Evolutionary conservation across 1,139 yeast species (phyloP).

Genomic region (Pneumocystis carinii): DNA sequence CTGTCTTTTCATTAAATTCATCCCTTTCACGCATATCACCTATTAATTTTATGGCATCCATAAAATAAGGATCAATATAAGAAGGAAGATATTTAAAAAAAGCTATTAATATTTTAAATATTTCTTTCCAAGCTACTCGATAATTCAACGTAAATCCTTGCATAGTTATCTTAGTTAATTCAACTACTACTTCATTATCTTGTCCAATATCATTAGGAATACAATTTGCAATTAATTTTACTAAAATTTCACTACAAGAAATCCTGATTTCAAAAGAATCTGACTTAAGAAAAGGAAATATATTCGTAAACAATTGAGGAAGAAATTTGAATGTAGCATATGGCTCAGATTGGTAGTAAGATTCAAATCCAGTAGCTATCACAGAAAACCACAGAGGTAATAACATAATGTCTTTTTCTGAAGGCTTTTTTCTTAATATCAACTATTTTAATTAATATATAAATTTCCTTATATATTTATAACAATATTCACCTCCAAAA

Average conservation of each 20-base stretch:
- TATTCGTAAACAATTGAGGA: slow-evolving; percentile 41
- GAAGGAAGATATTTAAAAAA: slow-evolving; percentile 48
- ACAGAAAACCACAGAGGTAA: slow-evolving; percentile 95
- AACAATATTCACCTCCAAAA: slow-evolving; percentile 36
- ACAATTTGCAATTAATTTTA: slow-evolving; percentile 54
- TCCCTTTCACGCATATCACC: slow-evolving; percentile 55
- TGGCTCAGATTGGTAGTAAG: slow-evolving; percentile 50
- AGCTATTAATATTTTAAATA: slow-evolving; percentile 54
- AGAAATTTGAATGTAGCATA: slow-evolving; percentile 40
- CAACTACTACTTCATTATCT: slow-evolving; percentile 36
- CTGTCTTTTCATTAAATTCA: slow-evolving; percentile 54
- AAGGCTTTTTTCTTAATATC: slow-evolving; percentile 33
- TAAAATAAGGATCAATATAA: slow-evolving; percentile 59
- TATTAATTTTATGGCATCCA: slow-evolving; percentile 49
- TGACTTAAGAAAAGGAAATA: slow-evolving; percentile 49
- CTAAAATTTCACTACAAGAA: slow-evolving; percentile 76
- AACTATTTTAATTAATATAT: not conserved
- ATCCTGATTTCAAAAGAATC: slow-evolving; percentile 52
- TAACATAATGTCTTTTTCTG: slow-evolving; percentile 64
- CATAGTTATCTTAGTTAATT: slow-evolving; percentile 32
- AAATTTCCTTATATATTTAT: not conserved
- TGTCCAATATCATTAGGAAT: slow-evolving; percentile 36
- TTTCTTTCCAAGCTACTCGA: slow-evolving; percentile 61
- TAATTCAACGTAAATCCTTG: slow-evolving; percentile 59
- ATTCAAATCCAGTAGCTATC: slow-evolving; percentile 67